Conservation (phyloP, 2,329 filamentous ascomycete genomes). For the Trichoderma pleuroti region DNA sequence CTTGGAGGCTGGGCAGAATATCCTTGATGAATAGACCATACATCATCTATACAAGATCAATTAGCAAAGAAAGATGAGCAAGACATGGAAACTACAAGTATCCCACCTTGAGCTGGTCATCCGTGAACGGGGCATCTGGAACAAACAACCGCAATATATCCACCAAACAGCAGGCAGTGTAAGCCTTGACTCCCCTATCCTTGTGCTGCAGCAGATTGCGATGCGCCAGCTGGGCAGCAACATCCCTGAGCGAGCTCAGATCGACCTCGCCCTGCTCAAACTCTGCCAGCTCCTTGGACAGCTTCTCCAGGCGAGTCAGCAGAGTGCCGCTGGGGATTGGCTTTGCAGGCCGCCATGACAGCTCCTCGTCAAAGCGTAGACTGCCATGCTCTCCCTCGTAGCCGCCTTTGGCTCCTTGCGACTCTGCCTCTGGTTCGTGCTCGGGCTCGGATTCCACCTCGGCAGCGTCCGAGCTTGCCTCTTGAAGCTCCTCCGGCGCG, state of each 20-base stretch:
- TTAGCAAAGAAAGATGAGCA: slow-evolving; percentile 14
- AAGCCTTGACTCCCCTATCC: slow-evolving; percentile 89
- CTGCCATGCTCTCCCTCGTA: slow-evolving; percentile 32
- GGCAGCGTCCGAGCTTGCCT: slow-evolving; percentile 3
- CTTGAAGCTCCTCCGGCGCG: slow-evolving; percentile 3
- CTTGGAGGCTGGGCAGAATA: slow-evolving; percentile 78
- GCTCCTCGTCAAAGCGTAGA: slow-evolving; percentile 77
- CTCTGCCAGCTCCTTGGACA: slow-evolving; percentile 77
- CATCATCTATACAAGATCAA: slow-evolving; percentile 63
- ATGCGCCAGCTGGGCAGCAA: slow-evolving; percentile 80
- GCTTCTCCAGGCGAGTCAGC: slow-evolving; percentile 71
- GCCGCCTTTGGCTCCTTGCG: slow-evolving; percentile 21
- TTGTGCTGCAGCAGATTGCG: slow-evolving; percentile 84
- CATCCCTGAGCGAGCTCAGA: slow-evolving; percentile 74
- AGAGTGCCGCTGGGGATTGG: slow-evolving; percentile 81
- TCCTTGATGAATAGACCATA: slow-evolving; percentile 84
- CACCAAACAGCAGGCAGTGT: slow-evolving; percentile 82
- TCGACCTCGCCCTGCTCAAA: slow-evolving; percentile 86
- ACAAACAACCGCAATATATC: slow-evolving; percentile 92
- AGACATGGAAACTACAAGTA: neutral
- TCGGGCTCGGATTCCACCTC: slow-evolving; percentile 9
- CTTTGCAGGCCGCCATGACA: slow-evolving; percentile 90
- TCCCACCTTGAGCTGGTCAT: slow-evolving; percentile 80
- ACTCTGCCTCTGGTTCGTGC: slow-evolving; percentile 28
- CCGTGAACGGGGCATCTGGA: slow-evolving; percentile 90